These are phyloP conservation scores for Scedosporium boydii DNA, from an alignment of 2,329 filamentous ascomycete genomes.

Conservation along the genomic window DNA sequence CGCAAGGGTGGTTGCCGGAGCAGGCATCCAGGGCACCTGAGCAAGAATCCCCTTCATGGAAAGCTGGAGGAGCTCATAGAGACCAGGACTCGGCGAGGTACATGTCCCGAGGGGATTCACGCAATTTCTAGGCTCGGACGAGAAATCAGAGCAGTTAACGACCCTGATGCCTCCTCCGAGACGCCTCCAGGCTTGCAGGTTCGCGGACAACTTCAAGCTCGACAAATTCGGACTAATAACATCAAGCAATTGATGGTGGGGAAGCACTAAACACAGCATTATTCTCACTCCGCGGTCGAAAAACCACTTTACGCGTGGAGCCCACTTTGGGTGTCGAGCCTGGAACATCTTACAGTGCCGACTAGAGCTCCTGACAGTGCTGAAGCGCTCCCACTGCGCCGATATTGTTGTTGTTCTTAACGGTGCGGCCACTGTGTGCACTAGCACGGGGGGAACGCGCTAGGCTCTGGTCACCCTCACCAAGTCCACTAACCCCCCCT, in stretches of 20 bases:
- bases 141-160: too few relatives aligned
- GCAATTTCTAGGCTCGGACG: too few relatives aligned
- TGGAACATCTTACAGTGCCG: background rate
- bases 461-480: background rate
- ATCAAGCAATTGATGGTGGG: background rate
- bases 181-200: background rate
- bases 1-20: background rate
- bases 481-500: background rate
- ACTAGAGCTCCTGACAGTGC: background rate
- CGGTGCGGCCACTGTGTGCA: background rate
- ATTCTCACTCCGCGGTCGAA: background rate
- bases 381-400: background rate
- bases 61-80: background rate
- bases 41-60: background rate
- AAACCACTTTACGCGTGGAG: background rate
- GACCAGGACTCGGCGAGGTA: background rate
- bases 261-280: background rate
- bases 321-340: background rate
- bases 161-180: background rate
- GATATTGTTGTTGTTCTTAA: background rate
- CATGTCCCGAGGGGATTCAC: too few relatives aligned
- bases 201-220: too few relatives aligned
- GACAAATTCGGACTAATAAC: background rate
- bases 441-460: background rate
- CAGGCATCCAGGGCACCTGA: background rate